These are phyloP conservation scores for Saccharum spontaneum DNA, from an alignment of 176 grass and related monocot genomes.

Conservation along the genomic window DNA sequence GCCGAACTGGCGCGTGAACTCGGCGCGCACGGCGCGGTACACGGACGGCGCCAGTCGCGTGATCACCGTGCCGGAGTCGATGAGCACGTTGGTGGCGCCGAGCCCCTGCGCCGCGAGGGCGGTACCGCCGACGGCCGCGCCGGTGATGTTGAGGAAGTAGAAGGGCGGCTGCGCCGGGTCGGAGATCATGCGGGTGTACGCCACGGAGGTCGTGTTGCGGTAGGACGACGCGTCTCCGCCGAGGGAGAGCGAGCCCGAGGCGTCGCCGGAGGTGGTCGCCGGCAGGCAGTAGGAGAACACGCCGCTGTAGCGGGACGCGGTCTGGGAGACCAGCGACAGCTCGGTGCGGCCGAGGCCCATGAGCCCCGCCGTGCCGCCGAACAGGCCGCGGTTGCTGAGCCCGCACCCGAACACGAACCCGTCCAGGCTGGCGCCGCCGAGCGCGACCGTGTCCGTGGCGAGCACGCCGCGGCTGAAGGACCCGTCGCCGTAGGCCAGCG, in stretches of 20 bases:
- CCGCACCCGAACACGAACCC: slow-evolving; percentile 88
- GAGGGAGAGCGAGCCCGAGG: slow-evolving; percentile 66
- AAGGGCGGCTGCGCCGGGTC: slow-evolving; percentile 73
- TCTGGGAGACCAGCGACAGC: slow-evolving; percentile 63
- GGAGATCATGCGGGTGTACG: slow-evolving; percentile 77
- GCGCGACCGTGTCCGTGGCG: slow-evolving; percentile 61
- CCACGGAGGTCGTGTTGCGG: slow-evolving; percentile 53
- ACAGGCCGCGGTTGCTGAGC: slow-evolving; percentile 67
- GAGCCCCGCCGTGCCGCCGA: slow-evolving; percentile 69
- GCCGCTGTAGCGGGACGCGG: slow-evolving; percentile 50
- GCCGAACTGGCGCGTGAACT: slow-evolving; percentile 72
- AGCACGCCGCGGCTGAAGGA: slow-evolving; percentile 85
- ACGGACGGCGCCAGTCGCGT: slow-evolving; percentile 75
- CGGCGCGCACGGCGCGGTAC: slow-evolving; percentile 63
- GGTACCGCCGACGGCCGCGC: slow-evolving; percentile 50
- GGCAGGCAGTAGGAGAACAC: slow-evolving; percentile 84
- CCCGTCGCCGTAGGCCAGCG: slow-evolving; percentile 79
- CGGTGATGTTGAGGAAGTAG: slow-evolving; percentile 92
- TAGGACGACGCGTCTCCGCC: slow-evolving; percentile 43
- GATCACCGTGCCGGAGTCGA: slow-evolving; percentile 96
- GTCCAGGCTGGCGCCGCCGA: slow-evolving; percentile 54
- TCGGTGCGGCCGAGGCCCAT: slow-evolving; percentile 71
- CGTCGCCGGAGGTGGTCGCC: slow-evolving; percentile 10
- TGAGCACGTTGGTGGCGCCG: slow-evolving; percentile 57
- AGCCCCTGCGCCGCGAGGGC: slow-evolving; percentile 44